Evolutionary conservation across 352 stramenopile species (phyloP), one percentile per base, ranked within the genome.

Genomic region (Pythium sukuiense): DNA sequence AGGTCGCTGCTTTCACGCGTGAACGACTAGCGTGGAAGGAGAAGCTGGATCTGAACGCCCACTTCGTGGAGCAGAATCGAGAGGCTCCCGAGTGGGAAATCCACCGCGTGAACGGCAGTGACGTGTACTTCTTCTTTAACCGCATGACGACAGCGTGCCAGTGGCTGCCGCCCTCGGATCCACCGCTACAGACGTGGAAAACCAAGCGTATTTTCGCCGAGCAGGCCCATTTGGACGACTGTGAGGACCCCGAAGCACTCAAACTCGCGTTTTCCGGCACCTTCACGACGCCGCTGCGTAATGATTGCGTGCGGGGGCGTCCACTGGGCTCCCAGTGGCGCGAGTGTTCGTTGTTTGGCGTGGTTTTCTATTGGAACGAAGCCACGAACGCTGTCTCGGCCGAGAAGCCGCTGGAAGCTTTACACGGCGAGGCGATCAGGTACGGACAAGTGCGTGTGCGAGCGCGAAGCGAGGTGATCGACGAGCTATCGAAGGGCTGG

Each of bases 71-170:
- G 59, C 65, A 76, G 18, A 76, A 89, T 56, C 73, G 74, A 0
- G 50, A 78, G 16, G 39, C 62, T 2, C 77, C 80, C 6, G 71
- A 85, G 39, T 92, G 83, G 83, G 79, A 92, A 65, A 53, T 89
- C 14, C 69, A 89, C 49, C 77, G 83, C 35, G 59, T 90, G 26
- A 80, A 87, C 59, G 72, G 63, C 2, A 69, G 74, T 2, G 80
- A 89, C 30, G 65, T 87, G 32, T 89, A 89, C 66, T 92, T 93
- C 63, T 93, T 91, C 64, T 90, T 85, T 59, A 83, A 93, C 61
- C 76, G 72, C 20, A 67, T 75, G 45, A 76, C 67, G 8, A 67
- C 76, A 7, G 58, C 74, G 26, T 92, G 80, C 24, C 83, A 87
- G 16, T 93, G 85, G 85, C 37, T 85, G 13, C 79, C 75, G 30